Evolutionary conservation across 1,284 basidiomycete genomes (phyloP).

Genomic region (Tylopilus sp.): DNA sequence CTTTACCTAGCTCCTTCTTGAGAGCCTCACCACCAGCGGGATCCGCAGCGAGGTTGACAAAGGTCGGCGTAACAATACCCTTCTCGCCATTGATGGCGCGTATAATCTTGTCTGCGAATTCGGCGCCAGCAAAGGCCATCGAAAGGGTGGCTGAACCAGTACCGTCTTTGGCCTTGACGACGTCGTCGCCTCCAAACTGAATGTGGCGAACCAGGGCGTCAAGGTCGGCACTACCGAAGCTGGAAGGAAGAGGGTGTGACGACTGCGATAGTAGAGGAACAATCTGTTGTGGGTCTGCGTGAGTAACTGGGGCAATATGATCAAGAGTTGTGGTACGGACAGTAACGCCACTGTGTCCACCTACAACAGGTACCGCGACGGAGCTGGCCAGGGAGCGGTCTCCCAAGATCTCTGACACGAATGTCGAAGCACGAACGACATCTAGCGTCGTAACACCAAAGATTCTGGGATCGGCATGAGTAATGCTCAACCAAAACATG

Average conservation of each 20-base stretch:
- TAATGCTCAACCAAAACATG: background rate
- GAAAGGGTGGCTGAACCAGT: constrained; percentile 84
- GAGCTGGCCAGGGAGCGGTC: constrained; percentile 61
- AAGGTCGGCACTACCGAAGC: constrained; percentile 38
- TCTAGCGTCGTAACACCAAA: constrained; percentile 99
- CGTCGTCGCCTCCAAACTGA: constrained; percentile 95
- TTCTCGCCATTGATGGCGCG: constrained; percentile 87
- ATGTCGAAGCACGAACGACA: constrained; percentile 95
- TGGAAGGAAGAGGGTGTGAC: constrained; percentile 53
- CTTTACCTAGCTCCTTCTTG: constrained; percentile 58
- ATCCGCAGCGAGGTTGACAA: constrained; percentile 81
- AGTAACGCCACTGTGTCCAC: constrained; percentile 95
- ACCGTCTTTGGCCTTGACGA: constrained; percentile 90
- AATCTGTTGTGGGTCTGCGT: constrained; percentile 53
- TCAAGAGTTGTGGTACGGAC: constrained; percentile 37
- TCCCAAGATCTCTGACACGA: constrained; percentile 80
- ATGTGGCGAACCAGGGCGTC: constrained; percentile 80
- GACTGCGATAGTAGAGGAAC: constrained; percentile 95
- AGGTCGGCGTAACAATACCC: constrained; percentile 82
- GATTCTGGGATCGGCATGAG: constrained; percentile 47
- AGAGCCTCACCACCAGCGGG: constrained; percentile 62
- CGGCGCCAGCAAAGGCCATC: constrained; percentile 89
- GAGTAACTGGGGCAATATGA: background rate
- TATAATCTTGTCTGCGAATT: constrained; percentile 79
- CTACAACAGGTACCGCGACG: constrained; percentile 86